Evolutionary conservation across 352 stramenopile genomes (phyloP).

Genomic region (Pythium scleroteichum): DNA sequence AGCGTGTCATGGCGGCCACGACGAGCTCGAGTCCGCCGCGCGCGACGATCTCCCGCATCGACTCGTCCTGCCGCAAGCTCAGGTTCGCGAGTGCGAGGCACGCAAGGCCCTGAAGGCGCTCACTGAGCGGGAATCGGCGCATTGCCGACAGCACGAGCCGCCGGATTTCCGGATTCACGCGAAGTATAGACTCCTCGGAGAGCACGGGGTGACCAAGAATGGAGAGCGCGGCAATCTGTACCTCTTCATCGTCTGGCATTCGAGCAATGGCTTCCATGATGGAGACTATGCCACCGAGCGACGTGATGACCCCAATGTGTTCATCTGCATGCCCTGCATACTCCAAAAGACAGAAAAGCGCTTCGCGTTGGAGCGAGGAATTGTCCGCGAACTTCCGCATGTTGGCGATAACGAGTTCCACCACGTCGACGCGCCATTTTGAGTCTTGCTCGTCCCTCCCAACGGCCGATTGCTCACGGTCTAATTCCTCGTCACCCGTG

Average conservation of each 20-base stretch:
- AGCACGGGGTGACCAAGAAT: constrained; percentile 59
- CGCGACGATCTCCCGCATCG: constrained; percentile 54
- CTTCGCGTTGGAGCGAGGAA: constrained; percentile 49
- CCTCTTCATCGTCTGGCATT: constrained; percentile 50
- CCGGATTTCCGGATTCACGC: constrained; percentile 51
- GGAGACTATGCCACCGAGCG: constrained; percentile 40
- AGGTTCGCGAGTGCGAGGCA: constrained; percentile 59
- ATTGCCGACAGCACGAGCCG: constrained; percentile 61
- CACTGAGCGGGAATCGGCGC: constrained; percentile 54
- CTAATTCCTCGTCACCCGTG: too few relatives aligned
- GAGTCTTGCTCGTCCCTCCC: neutral
- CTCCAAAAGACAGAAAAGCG: constrained; percentile 45
- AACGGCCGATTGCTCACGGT: too few relatives aligned
- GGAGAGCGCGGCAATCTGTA: constrained; percentile 49
- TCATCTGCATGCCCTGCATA: constrained; percentile 31
- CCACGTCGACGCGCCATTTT: constrained; percentile 17
- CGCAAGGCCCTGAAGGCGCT: constrained; percentile 54
- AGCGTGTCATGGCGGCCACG: constrained; percentile 53
- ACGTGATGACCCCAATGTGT: constrained; percentile 39
- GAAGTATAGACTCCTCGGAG: constrained; percentile 45
- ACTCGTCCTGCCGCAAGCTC: constrained; percentile 59
- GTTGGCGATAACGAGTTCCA: constrained; percentile 41
- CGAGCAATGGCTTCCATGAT: constrained; percentile 52
- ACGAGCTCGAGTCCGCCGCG: constrained; percentile 53
- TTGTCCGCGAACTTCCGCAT: constrained; percentile 45